These are phyloP conservation scores for Paecilomyces fulvus DNA, from an alignment of 2,329 filamentous ascomycete genomes.

Conservation along the genomic window DNA sequence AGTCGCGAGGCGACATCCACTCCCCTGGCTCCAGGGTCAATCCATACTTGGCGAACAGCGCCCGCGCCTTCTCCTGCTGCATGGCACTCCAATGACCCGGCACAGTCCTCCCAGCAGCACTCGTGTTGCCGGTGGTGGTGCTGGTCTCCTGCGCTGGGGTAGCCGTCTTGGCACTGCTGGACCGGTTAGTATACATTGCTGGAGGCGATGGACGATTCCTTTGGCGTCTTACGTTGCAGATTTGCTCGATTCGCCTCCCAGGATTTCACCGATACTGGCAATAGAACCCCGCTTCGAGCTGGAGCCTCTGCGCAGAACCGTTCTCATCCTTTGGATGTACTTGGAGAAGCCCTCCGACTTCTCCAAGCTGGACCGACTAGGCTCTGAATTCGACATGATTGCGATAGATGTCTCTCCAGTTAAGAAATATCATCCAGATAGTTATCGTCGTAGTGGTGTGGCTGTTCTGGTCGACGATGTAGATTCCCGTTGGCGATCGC, in stretches of 20 bases:
- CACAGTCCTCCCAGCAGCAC: slow-evolving; percentile 8
- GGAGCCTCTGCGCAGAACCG: slow-evolving; percentile 24
- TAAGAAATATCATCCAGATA: not conserved
- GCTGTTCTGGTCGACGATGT: not conserved
- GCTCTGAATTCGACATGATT: not conserved
- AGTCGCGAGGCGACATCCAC: slow-evolving; percentile 28
- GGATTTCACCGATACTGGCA: slow-evolving; percentile 10
- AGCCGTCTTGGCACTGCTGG: slow-evolving; percentile 2
- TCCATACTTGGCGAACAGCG: slow-evolving; percentile 40
- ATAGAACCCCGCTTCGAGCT: slow-evolving; percentile 20
- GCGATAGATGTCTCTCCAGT: not conserved
- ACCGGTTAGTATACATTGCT: slow-evolving; percentile 1
- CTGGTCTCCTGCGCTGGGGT: slow-evolving; percentile 6
- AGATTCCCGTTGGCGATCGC: not conserved
- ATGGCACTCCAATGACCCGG: slow-evolving; percentile 26
- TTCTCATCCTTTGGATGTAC: slow-evolving; percentile 33
- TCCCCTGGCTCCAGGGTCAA: slow-evolving; percentile 35
- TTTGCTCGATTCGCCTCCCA: slow-evolving; percentile 14
- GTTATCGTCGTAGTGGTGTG: not conserved
- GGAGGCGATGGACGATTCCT: not conserved
- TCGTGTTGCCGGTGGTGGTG: slow-evolving; percentile 2
- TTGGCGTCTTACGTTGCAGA: slow-evolving; percentile 10
- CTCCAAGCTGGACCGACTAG: not conserved
- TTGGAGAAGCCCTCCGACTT: slow-evolving; percentile 25
- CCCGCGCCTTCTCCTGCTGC: slow-evolving; percentile 36